phyloP scores from a whole-genome alignment of 2,329 filamentous ascomycete species.

The Pyrenochaeta sp. region DNA sequence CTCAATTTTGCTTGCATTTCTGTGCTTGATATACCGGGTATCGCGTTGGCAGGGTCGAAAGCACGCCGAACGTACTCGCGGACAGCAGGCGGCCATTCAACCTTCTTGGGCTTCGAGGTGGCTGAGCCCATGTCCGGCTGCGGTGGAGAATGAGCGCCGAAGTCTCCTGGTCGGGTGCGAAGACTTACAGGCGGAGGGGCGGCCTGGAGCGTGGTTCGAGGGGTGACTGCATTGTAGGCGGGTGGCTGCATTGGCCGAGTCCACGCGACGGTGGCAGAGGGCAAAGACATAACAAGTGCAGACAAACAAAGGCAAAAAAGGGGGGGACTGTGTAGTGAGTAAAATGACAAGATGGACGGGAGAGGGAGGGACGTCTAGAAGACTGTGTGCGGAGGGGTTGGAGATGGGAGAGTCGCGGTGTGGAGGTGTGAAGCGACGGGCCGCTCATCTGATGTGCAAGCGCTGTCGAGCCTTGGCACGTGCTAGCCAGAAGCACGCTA shows the following conservation, averaged over 20 bases:
- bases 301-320: slow-evolving; percentile 10
- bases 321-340: slow-evolving; percentile 24
- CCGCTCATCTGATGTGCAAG: slow-evolving; percentile 17
- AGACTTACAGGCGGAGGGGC: slow-evolving; percentile 31
- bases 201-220: slow-evolving; percentile 50
- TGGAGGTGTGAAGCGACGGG: slow-evolving; percentile 30
- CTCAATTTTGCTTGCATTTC: slow-evolving; percentile 89
- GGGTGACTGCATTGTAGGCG: slow-evolving; percentile 57
- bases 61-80: slow-evolving; percentile 89
- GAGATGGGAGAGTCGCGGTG: slow-evolving; percentile 18
- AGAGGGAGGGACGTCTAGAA: not conserved
- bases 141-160: slow-evolving; percentile 20
- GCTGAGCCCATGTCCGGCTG: slow-evolving; percentile 34
- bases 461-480: slow-evolving; percentile 14
- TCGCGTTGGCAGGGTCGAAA: slow-evolving; percentile 75
- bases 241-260: slow-evolving; percentile 39
- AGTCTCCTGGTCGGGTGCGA: not conserved
- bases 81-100: slow-evolving; percentile 83
- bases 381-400: slow-evolving; percentile 3
- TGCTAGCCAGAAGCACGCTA: slow-evolving; percentile 13
- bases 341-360: slow-evolving; percentile 12
- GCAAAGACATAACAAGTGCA: slow-evolving; percentile 36
- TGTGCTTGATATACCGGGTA: slow-evolving; percentile 54
- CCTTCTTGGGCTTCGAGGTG: slow-evolving; percentile 62
- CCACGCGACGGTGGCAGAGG: slow-evolving; percentile 39